Evolutionary conservation across 1,284 basidiomycete genomes (phyloP).

Genomic region (Lentinula novae-zelandiae): DNA sequence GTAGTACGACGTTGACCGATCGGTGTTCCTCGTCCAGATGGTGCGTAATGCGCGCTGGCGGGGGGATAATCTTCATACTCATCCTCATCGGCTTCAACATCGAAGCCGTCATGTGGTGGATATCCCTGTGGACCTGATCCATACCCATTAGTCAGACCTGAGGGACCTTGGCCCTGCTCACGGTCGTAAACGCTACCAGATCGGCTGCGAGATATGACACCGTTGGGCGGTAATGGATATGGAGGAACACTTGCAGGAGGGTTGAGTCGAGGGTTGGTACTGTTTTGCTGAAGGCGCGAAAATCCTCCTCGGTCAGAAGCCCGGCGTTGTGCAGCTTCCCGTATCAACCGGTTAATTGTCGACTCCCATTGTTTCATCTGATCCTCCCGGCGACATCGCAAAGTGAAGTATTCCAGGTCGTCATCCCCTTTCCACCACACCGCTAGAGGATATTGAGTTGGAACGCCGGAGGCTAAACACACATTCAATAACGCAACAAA

Average conservation of each 20-base stretch:
- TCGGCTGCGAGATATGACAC: slow-evolving; percentile 18
- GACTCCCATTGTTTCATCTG: slow-evolving; percentile 92
- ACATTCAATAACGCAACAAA: slow-evolving; percentile 6
- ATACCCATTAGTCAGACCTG: slow-evolving; percentile 28
- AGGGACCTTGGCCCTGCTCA: slow-evolving; percentile 37
- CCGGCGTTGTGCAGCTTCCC: slow-evolving; percentile 60
- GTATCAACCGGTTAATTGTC: slow-evolving; percentile 85
- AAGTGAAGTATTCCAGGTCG: slow-evolving; percentile 89
- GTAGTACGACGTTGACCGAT: slow-evolving; percentile 49
- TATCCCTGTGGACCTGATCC: slow-evolving; percentile 50
- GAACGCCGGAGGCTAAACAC: slow-evolving; percentile 36
- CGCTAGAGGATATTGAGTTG: slow-evolving; percentile 64
- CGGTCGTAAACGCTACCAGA: slow-evolving; percentile 35
- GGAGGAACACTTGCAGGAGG: slow-evolving; percentile 18
- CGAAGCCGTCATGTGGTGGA: slow-evolving; percentile 63
- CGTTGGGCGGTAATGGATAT: slow-evolving; percentile 18
- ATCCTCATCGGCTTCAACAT: slow-evolving; percentile 65
- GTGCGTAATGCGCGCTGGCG: slow-evolving; percentile 35
- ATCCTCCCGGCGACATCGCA: slow-evolving; percentile 92
- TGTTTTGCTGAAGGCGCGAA: slow-evolving; percentile 34
- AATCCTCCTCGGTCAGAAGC: slow-evolving; percentile 56
- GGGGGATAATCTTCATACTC: slow-evolving; percentile 72
- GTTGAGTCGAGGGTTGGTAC: slow-evolving; percentile 33
- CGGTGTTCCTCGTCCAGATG: slow-evolving; percentile 70
- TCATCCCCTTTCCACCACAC: slow-evolving; percentile 95